A percentile compares a stretch with the other conserved stretches of the same genome.
phyloP scores from a whole-genome alignment of 495 filamentous ascomycete species.

The Penicillium odoratum region DNA sequence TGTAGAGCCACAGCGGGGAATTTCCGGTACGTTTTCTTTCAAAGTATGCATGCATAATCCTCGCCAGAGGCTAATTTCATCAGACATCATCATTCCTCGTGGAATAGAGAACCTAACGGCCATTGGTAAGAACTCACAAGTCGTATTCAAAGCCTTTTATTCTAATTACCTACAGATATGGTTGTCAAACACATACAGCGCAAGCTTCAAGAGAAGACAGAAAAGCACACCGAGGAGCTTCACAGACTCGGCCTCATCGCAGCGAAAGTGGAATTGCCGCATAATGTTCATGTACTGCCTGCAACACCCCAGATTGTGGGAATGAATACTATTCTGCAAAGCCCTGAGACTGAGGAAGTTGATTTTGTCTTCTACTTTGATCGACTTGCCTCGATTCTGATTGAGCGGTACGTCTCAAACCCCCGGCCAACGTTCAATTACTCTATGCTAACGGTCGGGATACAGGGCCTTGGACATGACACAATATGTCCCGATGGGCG shows the following conservation, averaged over 20 bases:
- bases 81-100: conserved; percentile 91
- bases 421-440: not conserved
- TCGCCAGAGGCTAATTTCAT: conserved; percentile 12
- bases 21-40: conserved; percentile 56
- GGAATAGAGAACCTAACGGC: conserved; percentile 92
- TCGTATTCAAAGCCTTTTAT: conserved; percentile 7
- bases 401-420: conserved; percentile 63
- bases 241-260: conserved; percentile 66
- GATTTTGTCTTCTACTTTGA: conserved; percentile 98
- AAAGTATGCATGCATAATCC: not conserved
- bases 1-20: conserved; percentile 84
- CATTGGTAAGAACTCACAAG: conserved; percentile 59
- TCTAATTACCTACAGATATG: conserved; percentile 60
- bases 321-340: conserved; percentile 88
- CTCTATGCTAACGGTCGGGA: conserved; percentile 9
- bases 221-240: conserved; percentile 74
- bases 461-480: conserved; percentile 70
- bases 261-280: conserved; percentile 68
- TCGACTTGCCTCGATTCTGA: conserved; percentile 74
- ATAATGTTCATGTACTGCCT: conserved; percentile 68
- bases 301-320: conserved; percentile 75
- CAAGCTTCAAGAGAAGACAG: conserved; percentile 81
- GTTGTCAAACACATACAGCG: conserved; percentile 85
- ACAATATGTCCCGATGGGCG: conserved; percentile 56
- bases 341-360: conserved; percentile 74